phyloP scores from a whole-genome alignment of 2,329 filamentous ascomycete species.

The Botrytis sinoallii region DNA sequence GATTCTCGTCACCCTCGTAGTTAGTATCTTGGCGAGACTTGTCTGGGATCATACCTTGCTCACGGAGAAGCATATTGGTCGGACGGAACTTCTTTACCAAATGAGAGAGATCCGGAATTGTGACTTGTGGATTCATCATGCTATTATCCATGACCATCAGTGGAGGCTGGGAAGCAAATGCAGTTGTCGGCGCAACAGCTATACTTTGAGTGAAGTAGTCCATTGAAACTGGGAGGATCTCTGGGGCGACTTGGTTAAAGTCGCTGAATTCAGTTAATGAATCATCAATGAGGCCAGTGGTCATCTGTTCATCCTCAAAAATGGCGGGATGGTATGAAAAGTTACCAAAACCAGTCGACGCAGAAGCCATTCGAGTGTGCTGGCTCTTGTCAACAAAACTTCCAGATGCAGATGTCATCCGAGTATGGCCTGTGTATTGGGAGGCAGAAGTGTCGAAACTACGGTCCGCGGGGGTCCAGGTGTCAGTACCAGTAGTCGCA shows the following conservation, averaged over 20 bases:
- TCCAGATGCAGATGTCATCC: not conserved
- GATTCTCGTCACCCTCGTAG: slow-evolving; percentile 11
- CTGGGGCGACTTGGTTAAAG: not conserved
- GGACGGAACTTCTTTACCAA: slow-evolving; percentile 10
- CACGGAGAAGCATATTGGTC: slow-evolving; percentile 15
- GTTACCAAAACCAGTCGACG: not conserved
- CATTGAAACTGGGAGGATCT: not conserved
- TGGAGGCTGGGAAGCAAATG: not conserved
- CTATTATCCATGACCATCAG: not conserved
- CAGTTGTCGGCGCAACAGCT: not conserved
- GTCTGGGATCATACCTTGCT: not conserved
- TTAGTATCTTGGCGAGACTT: not conserved
- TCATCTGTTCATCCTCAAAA: not conserved
- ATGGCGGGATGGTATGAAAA: not conserved
- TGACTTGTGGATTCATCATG: accelerated
- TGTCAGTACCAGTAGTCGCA: not conserved
- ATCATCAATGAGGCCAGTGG: not conserved
- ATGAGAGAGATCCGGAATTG: not conserved
- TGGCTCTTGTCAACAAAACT: not conserved
- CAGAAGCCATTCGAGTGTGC: not conserved
- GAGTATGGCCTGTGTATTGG: not conserved
- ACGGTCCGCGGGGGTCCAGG: not conserved
- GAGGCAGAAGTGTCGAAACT: not conserved
- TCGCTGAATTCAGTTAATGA: not conserved
- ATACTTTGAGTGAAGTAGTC: not conserved